Percentiles rank a stretch among this genome's conserved stretches.
Conservation (phyloP, 352 stramenopile species). For the Ophiocytium majus region DNA sequence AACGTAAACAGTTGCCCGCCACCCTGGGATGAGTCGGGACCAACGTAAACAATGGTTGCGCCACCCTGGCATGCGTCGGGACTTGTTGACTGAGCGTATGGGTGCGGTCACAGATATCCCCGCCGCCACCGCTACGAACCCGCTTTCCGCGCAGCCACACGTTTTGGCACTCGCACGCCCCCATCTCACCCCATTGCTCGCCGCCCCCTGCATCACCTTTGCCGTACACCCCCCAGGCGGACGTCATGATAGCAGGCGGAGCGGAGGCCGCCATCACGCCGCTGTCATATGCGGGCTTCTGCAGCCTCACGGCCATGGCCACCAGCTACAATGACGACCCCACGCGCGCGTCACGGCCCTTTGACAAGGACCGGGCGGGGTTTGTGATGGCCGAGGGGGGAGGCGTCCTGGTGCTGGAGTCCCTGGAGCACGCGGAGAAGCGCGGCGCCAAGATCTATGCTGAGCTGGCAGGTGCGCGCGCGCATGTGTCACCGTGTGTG, state of each 20-base stretch:
- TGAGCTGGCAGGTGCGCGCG: slow-evolving; percentile 49
- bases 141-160: too few relatives aligned
- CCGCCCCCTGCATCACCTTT: too few relatives aligned
- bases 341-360: slow-evolving; percentile 81
- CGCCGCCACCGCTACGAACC: not conserved
- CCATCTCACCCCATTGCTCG: too few relatives aligned
- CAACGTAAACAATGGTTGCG: too few relatives aligned
- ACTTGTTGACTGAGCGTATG: not conserved
- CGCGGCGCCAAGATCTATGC: slow-evolving; percentile 85
- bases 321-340: slow-evolving; percentile 42
- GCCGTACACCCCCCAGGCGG: too few relatives aligned
- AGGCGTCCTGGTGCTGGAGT: slow-evolving; percentile 74
- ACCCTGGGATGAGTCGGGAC: too few relatives aligned
- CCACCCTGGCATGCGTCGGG: too few relatives aligned
- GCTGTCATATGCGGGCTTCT: slow-evolving; percentile 88
- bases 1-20: too few relatives aligned
- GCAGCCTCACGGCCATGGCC: slow-evolving; percentile 75
- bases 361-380: slow-evolving; percentile 86
- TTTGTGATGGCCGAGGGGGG: slow-evolving; percentile 95
- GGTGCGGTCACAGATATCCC: not conserved
- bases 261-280: slow-evolving; percentile 91
- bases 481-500: too few relatives aligned
- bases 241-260: slow-evolving; percentile 85
- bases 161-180: too few relatives aligned
- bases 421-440: slow-evolving; percentile 80